Evolutionary conservation across 495 filamentous ascomycete genomes (phyloP).

Genomic region (Aspergillus affinis): DNA sequence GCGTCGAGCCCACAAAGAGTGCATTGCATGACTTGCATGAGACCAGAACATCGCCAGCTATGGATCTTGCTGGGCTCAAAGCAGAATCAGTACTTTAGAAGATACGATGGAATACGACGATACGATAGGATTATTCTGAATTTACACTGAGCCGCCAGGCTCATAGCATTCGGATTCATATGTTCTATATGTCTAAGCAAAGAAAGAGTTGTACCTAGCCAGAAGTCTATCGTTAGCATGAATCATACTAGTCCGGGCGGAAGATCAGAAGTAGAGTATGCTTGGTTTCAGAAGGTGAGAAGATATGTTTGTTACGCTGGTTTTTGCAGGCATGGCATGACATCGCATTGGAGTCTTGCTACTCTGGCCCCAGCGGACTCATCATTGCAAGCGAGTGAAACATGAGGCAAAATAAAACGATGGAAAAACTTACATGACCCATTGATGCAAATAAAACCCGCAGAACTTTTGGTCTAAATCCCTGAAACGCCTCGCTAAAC

Average conservation of each 20-base stretch:
- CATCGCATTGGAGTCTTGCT: slow-evolving; percentile 43
- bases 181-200: slow-evolving; percentile 1
- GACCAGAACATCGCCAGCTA: too few relatives aligned
- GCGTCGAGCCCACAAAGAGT: slow-evolving; percentile 12
- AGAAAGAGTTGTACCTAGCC: background rate
- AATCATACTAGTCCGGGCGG: background rate
- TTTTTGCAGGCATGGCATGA: slow-evolving; percentile 51
- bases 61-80: too few relatives aligned
- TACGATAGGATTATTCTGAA: background rate
- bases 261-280: background rate
- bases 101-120: background rate
- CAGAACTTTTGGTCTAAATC: slow-evolving; percentile 19
- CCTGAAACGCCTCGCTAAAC: slow-evolving; percentile 31
- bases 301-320: slow-evolving; percentile 50
- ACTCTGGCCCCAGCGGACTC: slow-evolving; percentile 59
- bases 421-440: background rate
- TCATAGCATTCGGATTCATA: background rate
- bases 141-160: background rate
- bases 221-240: background rate
- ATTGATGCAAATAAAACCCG: background rate
- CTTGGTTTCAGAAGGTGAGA: slow-evolving; percentile 49
- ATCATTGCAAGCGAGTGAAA: slow-evolving; percentile 33
- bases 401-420: background rate
- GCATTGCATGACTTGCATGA: too few relatives aligned
- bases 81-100: background rate